These are phyloP conservation scores for Tuber melanosporum DNA, from an alignment of 495 filamentous ascomycete species.

Conservation along the genomic window DNA sequence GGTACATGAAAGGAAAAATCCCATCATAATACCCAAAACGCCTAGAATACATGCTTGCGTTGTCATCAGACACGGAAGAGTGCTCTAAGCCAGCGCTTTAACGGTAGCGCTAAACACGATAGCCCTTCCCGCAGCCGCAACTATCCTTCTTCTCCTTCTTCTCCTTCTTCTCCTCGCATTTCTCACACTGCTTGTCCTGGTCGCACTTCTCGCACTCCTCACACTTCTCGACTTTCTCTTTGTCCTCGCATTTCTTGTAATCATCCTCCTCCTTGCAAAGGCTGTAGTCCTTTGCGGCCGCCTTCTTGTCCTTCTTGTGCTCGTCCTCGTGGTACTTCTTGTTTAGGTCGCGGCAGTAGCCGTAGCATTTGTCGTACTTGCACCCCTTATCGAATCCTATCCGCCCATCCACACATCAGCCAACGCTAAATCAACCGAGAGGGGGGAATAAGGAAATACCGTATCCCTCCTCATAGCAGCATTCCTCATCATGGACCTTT, in stretches of 20 bases:
- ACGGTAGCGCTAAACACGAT: neutral
- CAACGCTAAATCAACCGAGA: neutral
- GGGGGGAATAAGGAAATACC: neutral
- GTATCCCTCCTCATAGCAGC: neutral
- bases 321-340: neutral
- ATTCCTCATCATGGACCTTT: neutral
- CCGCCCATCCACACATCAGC: neutral
- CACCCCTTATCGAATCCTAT: neutral
- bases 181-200: neutral
- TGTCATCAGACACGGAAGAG: neutral
- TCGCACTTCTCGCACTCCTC: neutral
- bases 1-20: neutral
- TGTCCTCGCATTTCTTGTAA: neutral
- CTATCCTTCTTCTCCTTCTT: neutral
- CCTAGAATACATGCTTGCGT: neutral
- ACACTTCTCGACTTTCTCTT: neutral
- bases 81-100: neutral
- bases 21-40: neutral
- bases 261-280: neutral
- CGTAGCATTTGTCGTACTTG: constrained; percentile 2
- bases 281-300: neutral
- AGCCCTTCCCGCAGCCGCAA: neutral
- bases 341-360: neutral
- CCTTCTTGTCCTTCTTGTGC: neutral
- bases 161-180: neutral